Conservation (phyloP, 805 yeast species). For the Ogataea populi-albae region DNA sequence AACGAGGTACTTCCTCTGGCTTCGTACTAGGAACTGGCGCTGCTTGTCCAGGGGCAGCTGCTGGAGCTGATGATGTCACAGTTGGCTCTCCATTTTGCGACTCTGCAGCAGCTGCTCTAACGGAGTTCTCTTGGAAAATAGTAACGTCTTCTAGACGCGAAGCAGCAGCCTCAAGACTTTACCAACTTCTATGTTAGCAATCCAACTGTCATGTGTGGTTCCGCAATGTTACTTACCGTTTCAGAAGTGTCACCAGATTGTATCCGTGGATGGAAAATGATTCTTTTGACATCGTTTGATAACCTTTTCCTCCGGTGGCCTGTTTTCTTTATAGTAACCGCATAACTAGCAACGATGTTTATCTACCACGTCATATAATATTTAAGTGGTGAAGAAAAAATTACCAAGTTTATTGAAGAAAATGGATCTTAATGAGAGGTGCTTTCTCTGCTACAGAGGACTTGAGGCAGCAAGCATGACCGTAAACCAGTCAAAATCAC, state of each 20-base stretch:
- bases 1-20: constrained; percentile 36
- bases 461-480: no score
- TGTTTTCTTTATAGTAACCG: not conserved
- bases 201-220: not conserved
- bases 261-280: constrained; percentile 72
- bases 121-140: constrained; percentile 60
- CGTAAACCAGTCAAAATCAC: constrained; percentile 9
- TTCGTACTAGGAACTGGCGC: constrained; percentile 20
- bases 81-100: not conserved
- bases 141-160: constrained; percentile 89
- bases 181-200: constrained; percentile 4
- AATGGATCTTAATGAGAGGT: no score
- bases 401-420: no score
- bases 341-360: no score
- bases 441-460: no score
- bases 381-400: no score
- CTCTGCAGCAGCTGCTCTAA: constrained; percentile 5
- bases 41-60: constrained; percentile 19
- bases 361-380: no score
- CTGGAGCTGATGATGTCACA: constrained; percentile 12
- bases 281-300: constrained; percentile 28
- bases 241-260: constrained; percentile 76
- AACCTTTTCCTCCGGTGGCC: not conserved
- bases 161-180: constrained; percentile 86
- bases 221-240: constrained; percentile 42